Evolutionary conservation across 2,329 filamentous ascomycete species (phyloP), one percentile per base, ranked within the genome.

Genomic region (Talaromyces marneffei): DNA sequence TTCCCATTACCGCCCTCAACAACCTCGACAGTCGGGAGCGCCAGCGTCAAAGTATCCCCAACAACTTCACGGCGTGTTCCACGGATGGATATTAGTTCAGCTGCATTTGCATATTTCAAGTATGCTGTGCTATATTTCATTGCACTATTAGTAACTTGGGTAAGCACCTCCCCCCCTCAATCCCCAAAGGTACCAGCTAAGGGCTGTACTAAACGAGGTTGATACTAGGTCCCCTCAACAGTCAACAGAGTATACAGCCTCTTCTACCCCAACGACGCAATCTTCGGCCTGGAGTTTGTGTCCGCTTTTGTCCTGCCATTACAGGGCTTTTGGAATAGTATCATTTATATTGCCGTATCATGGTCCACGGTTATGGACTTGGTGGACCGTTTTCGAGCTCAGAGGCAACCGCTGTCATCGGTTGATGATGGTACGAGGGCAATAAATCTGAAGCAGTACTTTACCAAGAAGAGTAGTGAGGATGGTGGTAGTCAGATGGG

Each of bases 291-390:
- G 25, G 86, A 90, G 67, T 85, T 88, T 65, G 83, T 87, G 65
- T 87, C 88, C 23, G 86, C 88, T 0, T 82, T 91, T 42, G 90
- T 94, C 0, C 80, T 95, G 8, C 90, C 91, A 0, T 80, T 92
- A 0, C 91, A 95, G 71, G 91, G 91, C 0, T 89, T 92, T 68
- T 94, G 90, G 90, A 95, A 95, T 71, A 84, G 87, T 18, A 73
- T 89, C 62, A 91, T 95, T 66, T 95, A 94, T 74, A 75, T 85
- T 16, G 81, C 84, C 10, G 91, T 88, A 1, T 90, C 87, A 5
- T 84, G 85, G 80, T 75, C 82, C 55, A 87, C 87, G 0, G 87
- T 85, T 69, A 82, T 81, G 70, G 74, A 75, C 33, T 29, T 63
- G 12, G 14, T 57, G 29, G n/a, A 39, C 31, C 50, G 25, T n/a